Conservation (phyloP, 306 rosid species). For the Citrullus amarus region DNA sequence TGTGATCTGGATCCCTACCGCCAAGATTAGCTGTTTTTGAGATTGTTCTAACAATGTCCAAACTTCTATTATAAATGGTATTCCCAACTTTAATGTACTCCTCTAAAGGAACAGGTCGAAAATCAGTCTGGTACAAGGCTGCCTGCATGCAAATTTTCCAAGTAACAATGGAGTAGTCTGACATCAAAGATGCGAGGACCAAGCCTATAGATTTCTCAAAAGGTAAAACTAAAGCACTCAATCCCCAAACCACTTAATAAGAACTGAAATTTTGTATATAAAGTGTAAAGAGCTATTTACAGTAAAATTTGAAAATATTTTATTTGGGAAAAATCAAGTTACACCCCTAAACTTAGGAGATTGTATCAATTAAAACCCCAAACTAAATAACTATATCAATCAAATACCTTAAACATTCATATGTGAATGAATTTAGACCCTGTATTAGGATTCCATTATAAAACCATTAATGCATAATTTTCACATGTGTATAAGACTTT, state of each 20-base stretch:
- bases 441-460: neutral
- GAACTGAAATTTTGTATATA: neutral
- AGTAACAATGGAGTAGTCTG: neutral
- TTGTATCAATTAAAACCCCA: neutral
- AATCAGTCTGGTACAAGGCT: conserved; percentile 86
- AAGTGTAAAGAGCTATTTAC: neutral
- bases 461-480: neutral
- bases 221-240: neutral
- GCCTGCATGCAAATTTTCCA: conserved; percentile 46
- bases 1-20: conserved; percentile 97
- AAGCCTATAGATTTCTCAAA: neutral
- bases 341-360: neutral
- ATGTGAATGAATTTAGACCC: neutral
- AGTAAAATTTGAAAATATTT: neutral
- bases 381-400: neutral
- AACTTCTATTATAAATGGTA: conserved; percentile 57
- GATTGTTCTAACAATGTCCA: conserved; percentile 72
- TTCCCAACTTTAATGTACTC: conserved; percentile 87
- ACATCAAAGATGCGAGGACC: neutral
- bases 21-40: conserved; percentile 63
- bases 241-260: conserved; percentile 1
- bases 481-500: neutral
- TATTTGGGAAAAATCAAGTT: neutral
- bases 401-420: neutral
- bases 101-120: conserved; percentile 95